phyloP scores from a whole-genome alignment of 2,329 filamentous ascomycete species.

The Trichoderma cornu-damae region DNA sequence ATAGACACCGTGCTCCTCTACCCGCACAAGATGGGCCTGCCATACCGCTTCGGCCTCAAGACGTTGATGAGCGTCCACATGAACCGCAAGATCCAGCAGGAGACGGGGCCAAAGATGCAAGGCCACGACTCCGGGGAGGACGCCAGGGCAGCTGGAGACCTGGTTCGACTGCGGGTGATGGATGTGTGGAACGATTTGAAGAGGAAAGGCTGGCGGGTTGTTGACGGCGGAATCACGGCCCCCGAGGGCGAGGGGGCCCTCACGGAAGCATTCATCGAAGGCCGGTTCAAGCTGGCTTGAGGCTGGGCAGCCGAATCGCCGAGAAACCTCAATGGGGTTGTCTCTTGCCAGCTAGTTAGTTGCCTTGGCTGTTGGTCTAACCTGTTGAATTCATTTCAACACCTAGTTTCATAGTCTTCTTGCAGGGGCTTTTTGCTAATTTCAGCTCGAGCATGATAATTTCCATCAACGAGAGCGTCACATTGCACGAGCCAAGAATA shows the following conservation, averaged over 20 bases:
- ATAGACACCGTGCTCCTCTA: slow-evolving; percentile 83
- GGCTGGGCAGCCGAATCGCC: not conserved
- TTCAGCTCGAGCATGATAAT: not conserved
- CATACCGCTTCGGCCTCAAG: slow-evolving; percentile 73
- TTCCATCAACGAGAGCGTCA: not conserved
- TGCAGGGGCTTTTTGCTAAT: not conserved
- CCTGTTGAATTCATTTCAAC: not conserved
- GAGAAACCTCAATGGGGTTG: no score
- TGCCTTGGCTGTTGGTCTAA: no score
- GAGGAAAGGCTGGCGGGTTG: slow-evolving; percentile 60
- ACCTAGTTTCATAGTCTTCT: not conserved
- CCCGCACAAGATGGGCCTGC: slow-evolving; percentile 71
- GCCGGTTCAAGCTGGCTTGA: slow-evolving; percentile 12
- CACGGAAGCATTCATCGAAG: slow-evolving; percentile 39
- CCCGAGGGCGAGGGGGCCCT: slow-evolving; percentile 32
- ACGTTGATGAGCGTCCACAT: slow-evolving; percentile 65
- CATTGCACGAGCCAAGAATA: not conserved
- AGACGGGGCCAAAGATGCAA: slow-evolving; percentile 41
- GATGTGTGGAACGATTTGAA: slow-evolving; percentile 66
- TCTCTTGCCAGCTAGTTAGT: not conserved
- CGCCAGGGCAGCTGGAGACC: slow-evolving; percentile 78
- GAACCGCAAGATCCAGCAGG: slow-evolving; percentile 72
- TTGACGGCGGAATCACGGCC: slow-evolving; percentile 43
- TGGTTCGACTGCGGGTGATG: slow-evolving; percentile 67
- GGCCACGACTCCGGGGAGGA: slow-evolving; percentile 95